Evolutionary conservation across 2,329 filamentous ascomycete genomes (phyloP).

Genomic region (Paecilomyces variotii): DNA sequence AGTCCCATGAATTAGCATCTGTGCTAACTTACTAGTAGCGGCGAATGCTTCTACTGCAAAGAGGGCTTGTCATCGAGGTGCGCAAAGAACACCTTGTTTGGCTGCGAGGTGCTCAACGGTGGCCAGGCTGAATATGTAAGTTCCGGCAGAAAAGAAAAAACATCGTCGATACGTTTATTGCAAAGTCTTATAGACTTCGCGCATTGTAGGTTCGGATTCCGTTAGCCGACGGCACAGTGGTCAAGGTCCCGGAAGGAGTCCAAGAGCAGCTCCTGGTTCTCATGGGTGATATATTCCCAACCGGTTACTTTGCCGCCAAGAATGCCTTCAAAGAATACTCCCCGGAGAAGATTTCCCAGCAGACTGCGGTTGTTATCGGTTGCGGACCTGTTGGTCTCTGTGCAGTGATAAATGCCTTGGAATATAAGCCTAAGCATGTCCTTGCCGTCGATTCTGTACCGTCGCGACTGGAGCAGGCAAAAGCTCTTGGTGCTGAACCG

Average conservation of each 20-base stretch:
- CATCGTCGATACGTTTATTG: constrained; percentile 8
- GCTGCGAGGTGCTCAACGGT: constrained; percentile 62
- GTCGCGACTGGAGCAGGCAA: constrained; percentile 64
- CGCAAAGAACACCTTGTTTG: constrained; percentile 61
- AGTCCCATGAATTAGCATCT: not conserved
- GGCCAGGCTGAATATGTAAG: constrained; percentile 69
- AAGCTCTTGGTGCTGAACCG: constrained; percentile 67
- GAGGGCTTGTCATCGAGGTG: constrained; percentile 71
- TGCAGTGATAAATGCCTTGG: constrained; percentile 68
- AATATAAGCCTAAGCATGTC: constrained; percentile 65
- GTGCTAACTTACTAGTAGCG: constrained; percentile 31
- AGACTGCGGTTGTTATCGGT: constrained; percentile 71
- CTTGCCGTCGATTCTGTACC: constrained; percentile 74
- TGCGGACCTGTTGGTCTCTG: constrained; percentile 83
- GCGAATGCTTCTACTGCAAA: constrained; percentile 77
- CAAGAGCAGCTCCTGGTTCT: constrained; percentile 68
- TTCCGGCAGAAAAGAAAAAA: not conserved
- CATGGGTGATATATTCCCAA: constrained; percentile 91
- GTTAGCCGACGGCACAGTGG: constrained; percentile 67
- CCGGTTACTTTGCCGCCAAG: constrained; percentile 69
- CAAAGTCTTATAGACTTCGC: constrained; percentile 5
- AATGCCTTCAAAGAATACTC: constrained; percentile 64
- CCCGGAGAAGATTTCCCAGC: constrained; percentile 51
- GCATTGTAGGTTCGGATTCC: constrained; percentile 58
- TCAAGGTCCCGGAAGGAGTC: constrained; percentile 63